Conservation (phyloP, 1,139 yeast genomes). For the Spencermartinsiella ligniputridi region DNA sequence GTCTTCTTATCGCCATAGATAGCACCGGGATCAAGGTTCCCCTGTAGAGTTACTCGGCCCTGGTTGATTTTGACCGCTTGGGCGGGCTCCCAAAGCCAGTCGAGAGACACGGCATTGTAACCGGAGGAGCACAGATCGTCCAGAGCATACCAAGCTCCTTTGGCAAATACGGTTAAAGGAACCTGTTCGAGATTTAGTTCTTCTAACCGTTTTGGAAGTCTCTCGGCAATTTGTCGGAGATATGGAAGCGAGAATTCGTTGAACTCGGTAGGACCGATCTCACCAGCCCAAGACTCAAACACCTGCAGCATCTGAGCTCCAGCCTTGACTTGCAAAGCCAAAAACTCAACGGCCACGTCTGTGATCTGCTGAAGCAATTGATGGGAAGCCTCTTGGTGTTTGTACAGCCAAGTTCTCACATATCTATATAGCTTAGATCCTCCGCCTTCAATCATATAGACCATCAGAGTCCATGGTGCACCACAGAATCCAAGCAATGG, state of each 20-base stretch:
- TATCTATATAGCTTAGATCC: conserved; percentile 87
- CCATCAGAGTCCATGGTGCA: conserved; percentile 96
- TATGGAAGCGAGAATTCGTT: conserved; percentile 86
- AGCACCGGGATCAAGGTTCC: conserved; percentile 92
- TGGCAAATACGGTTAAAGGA: conserved; percentile 88
- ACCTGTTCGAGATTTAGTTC: conserved; percentile 73
- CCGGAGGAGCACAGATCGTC: conserved; percentile 82
- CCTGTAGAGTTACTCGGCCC: conserved; percentile 84
- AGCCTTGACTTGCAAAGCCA: conserved; percentile 92
- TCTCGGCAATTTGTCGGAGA: conserved; percentile 65
- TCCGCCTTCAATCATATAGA: conserved; percentile 97
- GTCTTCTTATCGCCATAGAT: conserved; percentile 85
- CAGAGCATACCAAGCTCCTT: conserved; percentile 97
- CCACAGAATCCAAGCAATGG: conserved; percentile 95
- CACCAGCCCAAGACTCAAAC: conserved; percentile 98
- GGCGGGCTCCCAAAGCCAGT: conserved; percentile 84
- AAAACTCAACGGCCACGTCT: conserved; percentile 85
- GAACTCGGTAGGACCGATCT: conserved; percentile 85
- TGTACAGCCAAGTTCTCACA: conserved; percentile 90
- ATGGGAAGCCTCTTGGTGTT: conserved; percentile 69
- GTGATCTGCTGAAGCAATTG: conserved; percentile 71
- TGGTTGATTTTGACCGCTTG: conserved; percentile 77
- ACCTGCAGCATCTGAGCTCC: conserved; percentile 98
- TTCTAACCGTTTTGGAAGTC: conserved; percentile 61
- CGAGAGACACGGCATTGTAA: conserved; percentile 82